Percentiles rank a stretch among this genome's conserved stretches.
These are phyloP conservation scores for Plasmodium gonderi DNA, from an alignment of 169 alveolate species.

Conservation along the genomic window DNA sequence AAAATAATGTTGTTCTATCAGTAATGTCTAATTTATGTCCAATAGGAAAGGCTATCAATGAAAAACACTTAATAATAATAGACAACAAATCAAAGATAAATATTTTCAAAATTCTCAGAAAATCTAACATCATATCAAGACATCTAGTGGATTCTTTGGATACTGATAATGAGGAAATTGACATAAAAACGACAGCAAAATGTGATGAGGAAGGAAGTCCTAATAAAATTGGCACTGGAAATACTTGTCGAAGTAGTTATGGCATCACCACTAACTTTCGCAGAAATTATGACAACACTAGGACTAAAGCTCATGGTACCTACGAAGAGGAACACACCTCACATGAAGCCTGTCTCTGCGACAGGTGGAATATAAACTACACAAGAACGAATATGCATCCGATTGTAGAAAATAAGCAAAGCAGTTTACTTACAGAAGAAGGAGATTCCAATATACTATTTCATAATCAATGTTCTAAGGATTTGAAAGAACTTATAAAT, in stretches of 20 bases:
- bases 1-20: slow-evolving; percentile 66
- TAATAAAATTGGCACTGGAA: too few species aligned
- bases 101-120: slow-evolving; percentile 46
- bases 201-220: not conserved
- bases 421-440: not conserved
- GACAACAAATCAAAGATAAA: slow-evolving; percentile 66
- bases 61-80: slow-evolving; percentile 67
- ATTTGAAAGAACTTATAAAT: slow-evolving; percentile 42
- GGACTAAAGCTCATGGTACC: too few species aligned
- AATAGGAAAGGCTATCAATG: slow-evolving; percentile 68
- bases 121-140: slow-evolving; percentile 1
- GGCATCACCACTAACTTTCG: too few species aligned
- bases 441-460: not conserved
- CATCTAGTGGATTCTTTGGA: not conserved
- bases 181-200: not conserved
- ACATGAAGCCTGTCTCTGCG: not conserved
- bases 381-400: not conserved
- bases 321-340: not conserved
- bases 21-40: slow-evolving; percentile 74
- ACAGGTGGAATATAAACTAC: not conserved
- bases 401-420: not conserved
- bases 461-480: slow-evolving; percentile 40
- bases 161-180: not conserved
- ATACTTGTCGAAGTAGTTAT: too few species aligned
- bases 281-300: too few species aligned